Evolutionary conservation across 2,329 filamentous ascomycete genomes (phyloP).

Genomic region (Cercospora zeina): DNA sequence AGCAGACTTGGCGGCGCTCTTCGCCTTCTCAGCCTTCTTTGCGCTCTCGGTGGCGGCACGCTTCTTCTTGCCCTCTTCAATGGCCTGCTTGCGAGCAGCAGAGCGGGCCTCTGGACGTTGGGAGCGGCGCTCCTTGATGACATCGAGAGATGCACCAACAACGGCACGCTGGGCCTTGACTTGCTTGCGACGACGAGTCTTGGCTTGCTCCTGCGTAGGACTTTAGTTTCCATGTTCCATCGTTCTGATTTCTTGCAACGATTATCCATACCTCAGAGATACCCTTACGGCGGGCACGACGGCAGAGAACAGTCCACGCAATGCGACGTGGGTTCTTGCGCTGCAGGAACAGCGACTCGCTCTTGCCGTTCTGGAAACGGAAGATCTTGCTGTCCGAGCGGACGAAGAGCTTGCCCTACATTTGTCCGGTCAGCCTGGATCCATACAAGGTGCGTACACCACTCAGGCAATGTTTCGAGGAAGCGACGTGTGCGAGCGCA

Average conservation of each 20-base stretch:
- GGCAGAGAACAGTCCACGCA: conserved; percentile 97
- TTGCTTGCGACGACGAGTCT: conserved; percentile 97
- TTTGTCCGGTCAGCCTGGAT: conserved; percentile 29
- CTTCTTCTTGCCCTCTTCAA: conserved; percentile 99
- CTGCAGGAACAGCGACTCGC: conserved; percentile 99
- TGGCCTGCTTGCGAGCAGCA: conserved; percentile 83
- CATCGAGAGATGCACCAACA: conserved; percentile 97
- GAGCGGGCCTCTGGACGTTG: conserved; percentile 93
- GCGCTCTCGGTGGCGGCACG: conserved; percentile 79
- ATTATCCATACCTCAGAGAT: conserved; percentile 87
- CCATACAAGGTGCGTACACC: conserved; percentile 27
- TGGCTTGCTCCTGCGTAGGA: conserved; percentile 84
- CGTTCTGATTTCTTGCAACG: neutral
- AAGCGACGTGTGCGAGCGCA: conserved; percentile 14
- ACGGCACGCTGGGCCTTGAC: conserved; percentile 99
- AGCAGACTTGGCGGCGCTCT: conserved; percentile 79
- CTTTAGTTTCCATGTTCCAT: conserved; percentile 22
- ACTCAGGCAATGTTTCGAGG: conserved; percentile 25
- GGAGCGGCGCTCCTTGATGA: conserved; percentile 98
- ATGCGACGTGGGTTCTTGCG: conserved; percentile 99
- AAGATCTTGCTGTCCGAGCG: conserved; percentile 99
- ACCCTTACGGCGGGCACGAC: conserved; percentile 99
- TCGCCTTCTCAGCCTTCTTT: conserved; percentile 99
- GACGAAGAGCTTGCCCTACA: conserved; percentile 98
- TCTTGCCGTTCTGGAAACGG: conserved; percentile 99